Base-by-base conservation (phyloP, 345 rosid species). In the Eucalyptus cloeziana region DNA sequence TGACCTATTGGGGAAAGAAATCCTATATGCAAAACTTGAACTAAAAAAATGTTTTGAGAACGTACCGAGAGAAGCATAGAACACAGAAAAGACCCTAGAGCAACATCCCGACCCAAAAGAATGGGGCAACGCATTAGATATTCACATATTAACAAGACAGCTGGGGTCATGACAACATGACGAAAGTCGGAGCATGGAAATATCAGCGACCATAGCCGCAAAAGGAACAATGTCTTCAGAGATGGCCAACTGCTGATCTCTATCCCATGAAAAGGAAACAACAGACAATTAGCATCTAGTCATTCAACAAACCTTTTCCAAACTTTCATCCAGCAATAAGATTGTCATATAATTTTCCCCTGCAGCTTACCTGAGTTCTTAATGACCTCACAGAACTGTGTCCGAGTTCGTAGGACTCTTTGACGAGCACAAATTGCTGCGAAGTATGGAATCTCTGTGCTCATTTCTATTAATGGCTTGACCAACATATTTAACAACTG, bases 341-440 rank as follows among this genome's bases (percentile, higher is more conserved):
- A 87, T 52, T 15, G 60, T 71, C 86, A 37, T 60, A 40, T 49
- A 33, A 22, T 9, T 62, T 62, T 83, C 85, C 45, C 44, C 87
- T 13, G 90, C 22, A 86, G 91, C 94, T 45, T 88, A 97, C 99
- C 99, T 89, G 96, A 88, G 89, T 86, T 94, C 94, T 95, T 98
- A 87, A 97, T 88, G 90, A 95, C 94, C 92, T 95, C 97, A 54
- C 96, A 95, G 90, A 97, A 94, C 64, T 93, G 98, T 12, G 92
- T 88, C 60, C 98, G 95, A 85, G 93, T 96, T 60, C 88, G 90
- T 44, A 94, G 76, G 89, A 98, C 96, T 71, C 99, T 91, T 86
- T 96, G 96, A 54, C 98, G 96, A 91, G 99, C 99, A 94, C 99
- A 98, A 87, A 96, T 94, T 91, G 99, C 99, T 50, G 99, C 96